phyloP scores from a whole-genome alignment of 139 green algal species.

The Chlamydomonas asymmetrica region DNA sequence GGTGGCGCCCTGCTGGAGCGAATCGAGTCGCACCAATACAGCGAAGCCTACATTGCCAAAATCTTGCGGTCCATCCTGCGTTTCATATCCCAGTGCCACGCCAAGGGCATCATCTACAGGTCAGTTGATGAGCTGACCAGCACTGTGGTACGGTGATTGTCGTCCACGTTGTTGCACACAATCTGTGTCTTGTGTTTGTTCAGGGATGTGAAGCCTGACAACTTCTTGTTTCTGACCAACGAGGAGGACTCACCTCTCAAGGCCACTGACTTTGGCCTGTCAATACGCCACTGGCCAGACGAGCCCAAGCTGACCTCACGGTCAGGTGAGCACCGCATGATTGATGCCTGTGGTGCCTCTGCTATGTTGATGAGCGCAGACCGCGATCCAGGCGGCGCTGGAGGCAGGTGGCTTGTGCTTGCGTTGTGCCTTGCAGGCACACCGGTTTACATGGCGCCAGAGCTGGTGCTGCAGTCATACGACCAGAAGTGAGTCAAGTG shows the following conservation, averaged over 20 bases:
- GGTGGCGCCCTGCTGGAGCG: slow-evolving; percentile 72
- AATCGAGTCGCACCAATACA: slow-evolving; percentile 51
- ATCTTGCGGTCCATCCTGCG: slow-evolving; percentile 57
- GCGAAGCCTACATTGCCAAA: slow-evolving; percentile 57
- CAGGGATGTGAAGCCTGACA: too few relatives aligned
- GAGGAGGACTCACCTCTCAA: slow-evolving; percentile 72
- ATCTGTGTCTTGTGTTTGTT: too few relatives aligned
- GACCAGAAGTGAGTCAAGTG: slow-evolving; percentile 60
- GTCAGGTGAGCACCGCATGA: too few relatives aligned
- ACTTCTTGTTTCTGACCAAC: slow-evolving; percentile 74
- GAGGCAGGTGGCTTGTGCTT: too few relatives aligned
- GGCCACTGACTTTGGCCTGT: slow-evolving; percentile 79
- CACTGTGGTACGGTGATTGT: too few relatives aligned
- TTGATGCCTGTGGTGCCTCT: too few relatives aligned
- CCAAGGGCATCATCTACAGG: slow-evolving; percentile 75
- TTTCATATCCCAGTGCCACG: slow-evolving; percentile 90
- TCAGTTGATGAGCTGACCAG: too few relatives aligned
- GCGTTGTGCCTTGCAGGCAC: too few relatives aligned
- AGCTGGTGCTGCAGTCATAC: slow-evolving; percentile 86
- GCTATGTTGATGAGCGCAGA: too few relatives aligned
- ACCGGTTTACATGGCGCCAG: slow-evolving; percentile 89
- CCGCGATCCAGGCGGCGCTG: too few relatives aligned
- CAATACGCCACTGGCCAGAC: slow-evolving; percentile 76
- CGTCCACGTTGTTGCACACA: too few relatives aligned
- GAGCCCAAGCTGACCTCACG: slow-evolving; percentile 77